These are phyloP conservation scores for Hibiscus mutabilis DNA, from an alignment of 345 rosid species.

Conservation along the genomic window DNA sequence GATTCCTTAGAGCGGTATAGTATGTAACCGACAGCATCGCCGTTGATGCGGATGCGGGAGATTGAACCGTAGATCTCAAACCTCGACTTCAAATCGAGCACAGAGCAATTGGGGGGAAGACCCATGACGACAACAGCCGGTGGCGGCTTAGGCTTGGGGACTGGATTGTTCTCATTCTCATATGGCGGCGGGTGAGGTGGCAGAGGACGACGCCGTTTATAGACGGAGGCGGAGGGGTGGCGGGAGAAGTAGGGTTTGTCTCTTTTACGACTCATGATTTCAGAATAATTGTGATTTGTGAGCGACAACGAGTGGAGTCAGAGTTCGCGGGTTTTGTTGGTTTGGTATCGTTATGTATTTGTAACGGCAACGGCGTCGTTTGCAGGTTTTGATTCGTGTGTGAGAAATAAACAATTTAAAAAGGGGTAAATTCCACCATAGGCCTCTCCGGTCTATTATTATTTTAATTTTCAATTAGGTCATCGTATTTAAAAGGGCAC, in stretches of 20 bases:
- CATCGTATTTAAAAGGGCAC: too few relatives aligned
- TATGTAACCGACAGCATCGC: constrained; percentile 53
- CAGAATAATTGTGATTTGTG: background rate
- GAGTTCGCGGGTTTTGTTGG: background rate
- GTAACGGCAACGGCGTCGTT: too few relatives aligned
- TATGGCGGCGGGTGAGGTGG: constrained; percentile 21
- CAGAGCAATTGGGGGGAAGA: constrained; percentile 59
- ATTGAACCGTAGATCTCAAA: constrained; percentile 92
- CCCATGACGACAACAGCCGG: constrained; percentile 58
- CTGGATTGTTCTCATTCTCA: constrained; percentile 30
- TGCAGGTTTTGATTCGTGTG: too few relatives aligned
- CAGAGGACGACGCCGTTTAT: constrained; percentile 64
- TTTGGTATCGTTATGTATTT: background rate
- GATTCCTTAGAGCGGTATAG: constrained; percentile 61
- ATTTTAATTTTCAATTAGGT: too few relatives aligned
- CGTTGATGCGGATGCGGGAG: constrained; percentile 74
- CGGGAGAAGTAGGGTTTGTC: constrained; percentile 45
- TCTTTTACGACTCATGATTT: constrained; percentile 33
- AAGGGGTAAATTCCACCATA: too few relatives aligned
- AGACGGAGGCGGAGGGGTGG: constrained; percentile 25
- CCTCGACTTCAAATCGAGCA: constrained; percentile 78
- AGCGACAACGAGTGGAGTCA: background rate
- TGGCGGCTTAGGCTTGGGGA: constrained; percentile 43
- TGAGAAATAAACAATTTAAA: too few relatives aligned
- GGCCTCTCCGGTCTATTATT: too few relatives aligned